Base-by-base conservation (phyloP, 1,284 basidiomycete species). In the Wallemia mellicola region DNA sequence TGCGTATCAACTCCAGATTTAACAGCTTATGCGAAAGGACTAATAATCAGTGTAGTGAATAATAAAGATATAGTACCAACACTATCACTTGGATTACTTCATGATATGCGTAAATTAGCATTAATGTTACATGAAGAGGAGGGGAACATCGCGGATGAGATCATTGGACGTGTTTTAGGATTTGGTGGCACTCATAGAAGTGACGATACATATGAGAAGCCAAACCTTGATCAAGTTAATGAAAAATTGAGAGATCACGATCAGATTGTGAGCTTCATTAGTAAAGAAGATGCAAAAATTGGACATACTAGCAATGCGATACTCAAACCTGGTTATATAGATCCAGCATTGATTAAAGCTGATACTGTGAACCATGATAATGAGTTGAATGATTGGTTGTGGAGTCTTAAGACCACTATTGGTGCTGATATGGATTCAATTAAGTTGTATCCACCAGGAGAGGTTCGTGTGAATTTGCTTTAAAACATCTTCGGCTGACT, bases 21-120 rank as follows among this genome's bases (percentile, higher is more conserved):
- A 14, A 67, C 70, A 1, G 59, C 62, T 2, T 72, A 74, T 64
- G 64, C 71, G 24, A 64, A 64, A 54, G 74, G 74, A 0, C 65
- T 76, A 2, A 69, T 75, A 61, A 73, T 70, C 0, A 70, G 70
- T 15, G 69, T 74, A 9, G 67, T 73, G 1, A 72, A 74, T 63
- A 69, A 66, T 2, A 65, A 68, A 62, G 71, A 72, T 61, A 65
- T 71, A 15, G 67, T 71, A 1, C 69, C 71, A 5, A 67, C 67
- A 0, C 65, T 76, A 0, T 72, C 70, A 32, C 65, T 76, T 27
- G 74, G 74, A 3, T 66, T 70, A 7, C 64, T 76, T 24, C 67
- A 71, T 38, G 74, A 76, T 64, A 67, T 76, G 54, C 73, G 72
- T 64, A 73, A 71, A 62, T 68, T 74, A 28, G 72, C 74, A 1